Base-by-base conservation (phyloP, 176 grass and related monocot genomes). In the Oryza australiensis region DNA sequence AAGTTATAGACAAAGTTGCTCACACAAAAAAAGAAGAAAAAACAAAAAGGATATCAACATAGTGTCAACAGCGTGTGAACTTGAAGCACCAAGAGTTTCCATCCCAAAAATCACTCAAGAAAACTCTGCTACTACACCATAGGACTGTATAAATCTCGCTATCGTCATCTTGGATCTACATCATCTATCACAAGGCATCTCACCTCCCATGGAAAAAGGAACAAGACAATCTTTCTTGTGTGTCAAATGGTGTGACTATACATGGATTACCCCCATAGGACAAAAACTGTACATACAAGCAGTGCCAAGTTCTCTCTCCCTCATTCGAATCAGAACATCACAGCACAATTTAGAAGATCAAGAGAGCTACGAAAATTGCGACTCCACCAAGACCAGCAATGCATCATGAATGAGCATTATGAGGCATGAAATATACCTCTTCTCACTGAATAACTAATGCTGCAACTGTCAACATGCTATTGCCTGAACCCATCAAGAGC, bases 401-500 rank as follows among this genome's bases (percentile, higher is more conserved):
- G 12, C 55, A 18, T 0, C 59, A 83, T 67, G 68, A 68, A 83
- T 78, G 62, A 74, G 59, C 48, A 69, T 38, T 26, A 40, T 40
- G 48, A 62, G 79, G 60, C 69, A 82, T 63, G 79, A 83, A 90
- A 67, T 78, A 90, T 86, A 74, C 73, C 78, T 82, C 68, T 77
- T 46, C 72, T 78, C 68, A 64, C 40, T 51, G 38, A 83, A 26
- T 3, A 35, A 62, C 24, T 53, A 82, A 41, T 38, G 14, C 2
- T 2, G n/a, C 38, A 23, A 49, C 55, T 16, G 26, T 59, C 62
- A 85, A 46, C 77, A 72, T 16, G 4, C 28, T 45, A 66, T 83
- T 85, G 86, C 53, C 93, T 77, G 72, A 93, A 79, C 77, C 85
- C 87, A 81, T 70, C 82, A 34, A 93, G 82, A 86, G 88, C 90